Evolutionary conservation across 805 yeast species (phyloP).

Genomic region (Teunomyces pallodes): DNA sequence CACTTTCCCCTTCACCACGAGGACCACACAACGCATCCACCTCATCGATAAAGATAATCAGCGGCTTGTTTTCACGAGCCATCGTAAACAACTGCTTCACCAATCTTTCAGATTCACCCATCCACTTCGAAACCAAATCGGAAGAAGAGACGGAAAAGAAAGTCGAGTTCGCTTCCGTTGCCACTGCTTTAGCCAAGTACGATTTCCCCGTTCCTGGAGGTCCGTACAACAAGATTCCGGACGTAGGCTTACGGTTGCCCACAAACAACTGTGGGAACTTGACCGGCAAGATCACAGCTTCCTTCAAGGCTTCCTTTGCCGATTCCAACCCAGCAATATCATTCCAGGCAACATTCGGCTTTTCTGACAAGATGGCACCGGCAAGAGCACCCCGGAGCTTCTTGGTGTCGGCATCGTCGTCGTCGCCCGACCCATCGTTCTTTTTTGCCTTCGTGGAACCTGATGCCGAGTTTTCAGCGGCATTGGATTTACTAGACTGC

Average conservation of each 20-base stretch:
- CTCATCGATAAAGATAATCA: conserved; percentile 95
- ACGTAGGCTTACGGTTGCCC: conserved; percentile 90
- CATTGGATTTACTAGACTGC: conserved; percentile 42
- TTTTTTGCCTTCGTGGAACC: conserved; percentile 57
- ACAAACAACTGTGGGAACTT: conserved; percentile 93
- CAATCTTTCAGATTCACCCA: conserved; percentile 97
- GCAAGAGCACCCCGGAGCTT: conserved; percentile 87
- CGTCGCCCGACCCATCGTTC: conserved; percentile 51
- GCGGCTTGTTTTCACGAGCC: conserved; percentile 96
- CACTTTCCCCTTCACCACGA: conserved; percentile 96
- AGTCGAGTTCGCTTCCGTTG: conserved; percentile 96
- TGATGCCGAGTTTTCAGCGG: conserved; percentile 51
- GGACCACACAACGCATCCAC: conserved; percentile 98
- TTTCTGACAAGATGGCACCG: conserved; percentile 87
- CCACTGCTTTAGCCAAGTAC: conserved; percentile 94
- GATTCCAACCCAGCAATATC: conserved; percentile 95
- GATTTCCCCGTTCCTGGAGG: conserved; percentile 98
- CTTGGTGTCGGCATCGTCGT: conserved; percentile 79
- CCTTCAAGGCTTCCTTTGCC: conserved; percentile 95
- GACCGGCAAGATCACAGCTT: conserved; percentile 95
- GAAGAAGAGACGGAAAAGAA: conserved; percentile 95
- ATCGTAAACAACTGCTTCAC: conserved; percentile 91
- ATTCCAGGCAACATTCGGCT: conserved; percentile 89
- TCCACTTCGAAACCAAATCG: conserved; percentile 96
- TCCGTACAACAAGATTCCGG: conserved; percentile 79